Percentiles rank a stretch among this genome's conserved stretches.
phyloP scores from a whole-genome alignment of 768 basidiomycete genomes.

The Lanmaoa pseudosensibilis region DNA sequence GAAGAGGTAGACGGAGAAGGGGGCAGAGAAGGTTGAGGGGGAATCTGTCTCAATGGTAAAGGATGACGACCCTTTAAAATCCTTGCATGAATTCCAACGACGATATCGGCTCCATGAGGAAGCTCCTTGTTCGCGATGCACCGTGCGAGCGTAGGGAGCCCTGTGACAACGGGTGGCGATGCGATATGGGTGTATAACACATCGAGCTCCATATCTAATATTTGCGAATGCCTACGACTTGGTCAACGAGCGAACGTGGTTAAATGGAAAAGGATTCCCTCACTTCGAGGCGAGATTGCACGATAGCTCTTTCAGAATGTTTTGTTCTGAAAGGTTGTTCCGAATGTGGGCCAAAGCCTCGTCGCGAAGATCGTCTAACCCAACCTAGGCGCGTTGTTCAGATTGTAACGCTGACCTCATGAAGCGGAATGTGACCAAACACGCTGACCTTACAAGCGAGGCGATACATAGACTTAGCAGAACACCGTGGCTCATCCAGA shows the following conservation, averaged over 20 bases:
- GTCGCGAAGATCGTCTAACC: constrained; percentile 18
- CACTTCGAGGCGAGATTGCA: constrained; percentile 22
- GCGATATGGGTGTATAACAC: constrained; percentile 17
- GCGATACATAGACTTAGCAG: constrained; percentile 47
- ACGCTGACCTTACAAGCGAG: constrained; percentile 38
- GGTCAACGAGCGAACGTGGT: not conserved
- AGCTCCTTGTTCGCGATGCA: constrained; percentile 19
- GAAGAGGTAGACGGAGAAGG: not conserved
- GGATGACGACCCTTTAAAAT: constrained; percentile 9
- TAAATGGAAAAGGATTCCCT: not conserved
- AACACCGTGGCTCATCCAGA: constrained; percentile 27
- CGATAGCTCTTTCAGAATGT: constrained; percentile 24
- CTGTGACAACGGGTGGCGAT: constrained; percentile 13
- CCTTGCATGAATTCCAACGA: constrained; percentile 22
- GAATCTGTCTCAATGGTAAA: not conserved
- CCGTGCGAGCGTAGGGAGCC: constrained; percentile 11
- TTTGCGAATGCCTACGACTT: constrained; percentile 8
- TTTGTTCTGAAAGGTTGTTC: constrained; percentile 21
- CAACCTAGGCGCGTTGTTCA: constrained; percentile 11
- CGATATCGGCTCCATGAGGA: constrained; percentile 24
- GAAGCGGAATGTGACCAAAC: not conserved
- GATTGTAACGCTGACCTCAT: not conserved
- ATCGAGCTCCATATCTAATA: constrained; percentile 28
- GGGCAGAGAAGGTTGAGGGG: too few species aligned
- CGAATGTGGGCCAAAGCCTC: constrained; percentile 20